Evolutionary conservation across 192 early-diverging fungal species (phyloP).

Genomic region (Neocallimastix lanati): DNA sequence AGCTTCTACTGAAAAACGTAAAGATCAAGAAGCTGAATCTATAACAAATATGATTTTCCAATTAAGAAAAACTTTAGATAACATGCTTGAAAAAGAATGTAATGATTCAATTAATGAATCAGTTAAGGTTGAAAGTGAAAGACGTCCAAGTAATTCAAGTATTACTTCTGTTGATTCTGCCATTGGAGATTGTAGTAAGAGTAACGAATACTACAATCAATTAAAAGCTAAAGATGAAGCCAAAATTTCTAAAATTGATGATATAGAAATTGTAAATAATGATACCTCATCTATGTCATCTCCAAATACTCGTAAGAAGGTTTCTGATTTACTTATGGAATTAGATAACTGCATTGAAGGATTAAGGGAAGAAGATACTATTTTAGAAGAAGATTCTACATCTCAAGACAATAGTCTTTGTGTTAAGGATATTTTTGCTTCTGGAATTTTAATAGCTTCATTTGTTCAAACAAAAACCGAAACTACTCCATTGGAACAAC

Average conservation of each 20-base stretch:
- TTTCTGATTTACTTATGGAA: neutral
- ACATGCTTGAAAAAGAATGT: neutral
- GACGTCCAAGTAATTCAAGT: neutral
- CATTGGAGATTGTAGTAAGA: neutral
- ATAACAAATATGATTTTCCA: neutral
- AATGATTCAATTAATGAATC: neutral
- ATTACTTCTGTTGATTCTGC: neutral
- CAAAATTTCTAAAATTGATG: neutral
- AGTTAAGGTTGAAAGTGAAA: neutral
- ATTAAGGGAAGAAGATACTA: neutral
- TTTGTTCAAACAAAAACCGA: neutral
- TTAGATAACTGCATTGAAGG: neutral
- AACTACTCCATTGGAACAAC: neutral
- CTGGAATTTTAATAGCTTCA: neutral
- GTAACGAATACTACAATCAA: neutral
- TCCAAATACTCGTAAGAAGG: neutral
- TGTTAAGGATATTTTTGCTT: neutral
- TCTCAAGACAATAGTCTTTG: neutral
- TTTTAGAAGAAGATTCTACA: neutral
- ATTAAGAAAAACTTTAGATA: neutral
- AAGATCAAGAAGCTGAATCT: neutral
- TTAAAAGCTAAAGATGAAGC: neutral
- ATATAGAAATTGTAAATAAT: neutral
- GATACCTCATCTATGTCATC: neutral
- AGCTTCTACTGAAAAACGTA: neutral